Evolutionary conservation across 805 yeast genomes (phyloP).

Genomic region (Dipodascus albidus): DNA sequence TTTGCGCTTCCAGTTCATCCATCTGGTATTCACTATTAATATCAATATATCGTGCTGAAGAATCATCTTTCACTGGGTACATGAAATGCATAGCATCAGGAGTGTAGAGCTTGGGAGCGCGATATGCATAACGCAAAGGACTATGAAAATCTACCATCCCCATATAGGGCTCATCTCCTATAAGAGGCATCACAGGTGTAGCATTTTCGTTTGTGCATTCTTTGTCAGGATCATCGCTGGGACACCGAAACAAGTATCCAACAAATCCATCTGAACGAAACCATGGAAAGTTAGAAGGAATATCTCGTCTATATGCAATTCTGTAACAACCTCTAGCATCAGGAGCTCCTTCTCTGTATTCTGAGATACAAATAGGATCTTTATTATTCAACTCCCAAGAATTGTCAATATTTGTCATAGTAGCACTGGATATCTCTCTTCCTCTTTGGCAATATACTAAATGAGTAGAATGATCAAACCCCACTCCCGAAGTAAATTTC

Average conservation of each 20-base stretch:
- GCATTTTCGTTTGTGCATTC: conserved; percentile 6
- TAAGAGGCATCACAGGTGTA: conserved; percentile 42
- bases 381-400: background rate
- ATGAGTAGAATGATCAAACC: background rate
- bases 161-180: conserved; percentile 33
- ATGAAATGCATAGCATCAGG: background rate
- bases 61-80: background rate
- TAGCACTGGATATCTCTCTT: background rate
- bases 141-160: conserved; percentile 8
- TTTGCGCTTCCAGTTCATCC: background rate
- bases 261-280: conserved; percentile 27
- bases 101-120: background rate
- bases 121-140: conserved; percentile 1
- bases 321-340: background rate
- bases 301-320: background rate
- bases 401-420: background rate
- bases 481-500: background rate
- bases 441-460: background rate
- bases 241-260: conserved; percentile 52
- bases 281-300: background rate
- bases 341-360: background rate
- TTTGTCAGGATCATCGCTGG: background rate
- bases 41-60: background rate
- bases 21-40: background rate
- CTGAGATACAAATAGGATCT: background rate